Evolutionary conservation across 257 asterid genomes (phyloP), one percentile per base, ranked within the genome.

Genomic region (Phtheirospermum japonicum): DNA sequence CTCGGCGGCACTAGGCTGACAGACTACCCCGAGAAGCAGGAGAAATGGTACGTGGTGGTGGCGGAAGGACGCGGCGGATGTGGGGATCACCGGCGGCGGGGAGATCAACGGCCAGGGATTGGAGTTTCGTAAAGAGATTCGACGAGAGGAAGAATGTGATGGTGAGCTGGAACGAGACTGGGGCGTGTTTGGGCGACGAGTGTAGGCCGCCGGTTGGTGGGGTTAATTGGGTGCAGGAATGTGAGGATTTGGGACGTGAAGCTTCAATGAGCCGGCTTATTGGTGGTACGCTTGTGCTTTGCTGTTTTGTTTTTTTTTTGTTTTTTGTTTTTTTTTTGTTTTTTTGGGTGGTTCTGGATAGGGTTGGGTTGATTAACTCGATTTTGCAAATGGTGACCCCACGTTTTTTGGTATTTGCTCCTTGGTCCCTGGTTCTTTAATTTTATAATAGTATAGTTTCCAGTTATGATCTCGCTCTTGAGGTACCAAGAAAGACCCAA

Each of bases 41-140:
- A 76, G 6, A 75, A 36, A 65, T 92, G 98, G 98, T 89, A 89
- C 76, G 96, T 92, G 57, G 82, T 92, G 71, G 17, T 80, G 81
- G 98, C 95, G 73, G 90, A 86, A n/a, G 79, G 65, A 76, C 20
- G 86, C 75, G 72, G 78, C 9, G 76, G 85, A 84, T 19, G 89
- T 86, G 58, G 97, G 97, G 63, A 89, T 92, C 61, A 86, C 89
- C 37, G 95, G 98, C 66, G 97, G 96, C 56, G 97, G 98, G 53
- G 97, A 84, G 83, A 83, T 92, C 68, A 86, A 92, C 71, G 98
- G 98, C 3, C 98, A 92, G 77, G 95, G 98, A 20, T 61, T 79
- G 87, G 50, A 77, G 72, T 92, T n/a, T 86, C 59, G 95, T 92
- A 61, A 57, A 20, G 79, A 74, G 83, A 64, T 86, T 92, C 61